Conservation (phyloP, 192 early-diverging fungal species). For the Linnemannia hyalina region DNA sequence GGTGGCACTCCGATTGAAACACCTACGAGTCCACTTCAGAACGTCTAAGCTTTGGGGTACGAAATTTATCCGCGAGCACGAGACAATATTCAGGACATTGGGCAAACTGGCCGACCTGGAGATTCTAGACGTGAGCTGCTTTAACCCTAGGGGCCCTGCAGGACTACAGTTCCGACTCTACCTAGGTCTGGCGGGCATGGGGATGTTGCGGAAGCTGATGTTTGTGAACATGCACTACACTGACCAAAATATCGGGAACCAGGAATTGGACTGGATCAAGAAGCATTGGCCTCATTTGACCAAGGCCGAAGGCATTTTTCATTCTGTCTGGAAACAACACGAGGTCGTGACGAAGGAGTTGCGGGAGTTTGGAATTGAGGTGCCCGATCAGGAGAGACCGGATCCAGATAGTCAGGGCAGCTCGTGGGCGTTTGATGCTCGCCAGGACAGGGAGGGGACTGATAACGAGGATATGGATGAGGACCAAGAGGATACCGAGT, state of each 20-base stretch:
- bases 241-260: neutral
- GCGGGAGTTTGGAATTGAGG: constrained; percentile 1
- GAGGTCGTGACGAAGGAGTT: neutral
- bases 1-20: constrained; percentile 15
- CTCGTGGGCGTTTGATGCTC: neutral
- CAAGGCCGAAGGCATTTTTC: constrained; percentile 18
- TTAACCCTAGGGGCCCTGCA: neutral
- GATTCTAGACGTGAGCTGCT: neutral
- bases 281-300: constrained; percentile 12
- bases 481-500: neutral
- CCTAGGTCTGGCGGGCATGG: constrained; percentile 13
- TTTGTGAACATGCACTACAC: neutral
- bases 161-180: constrained; percentile 20
- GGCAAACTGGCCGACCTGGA: constrained; percentile 14
- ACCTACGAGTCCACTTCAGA: constrained; percentile 22
- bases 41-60: neutral
- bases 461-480: neutral
- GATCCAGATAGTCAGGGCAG: neutral
- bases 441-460: neutral
- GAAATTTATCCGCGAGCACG: constrained; percentile 2
- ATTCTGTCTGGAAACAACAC: constrained; percentile 2
- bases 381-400: neutral
- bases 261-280: constrained; percentile 27
- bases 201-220: constrained; percentile 17
- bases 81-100: constrained; percentile 12